Conservation (phyloP, 2,329 filamentous ascomycete species). For the Pseudodiploospora longispora region DNA sequence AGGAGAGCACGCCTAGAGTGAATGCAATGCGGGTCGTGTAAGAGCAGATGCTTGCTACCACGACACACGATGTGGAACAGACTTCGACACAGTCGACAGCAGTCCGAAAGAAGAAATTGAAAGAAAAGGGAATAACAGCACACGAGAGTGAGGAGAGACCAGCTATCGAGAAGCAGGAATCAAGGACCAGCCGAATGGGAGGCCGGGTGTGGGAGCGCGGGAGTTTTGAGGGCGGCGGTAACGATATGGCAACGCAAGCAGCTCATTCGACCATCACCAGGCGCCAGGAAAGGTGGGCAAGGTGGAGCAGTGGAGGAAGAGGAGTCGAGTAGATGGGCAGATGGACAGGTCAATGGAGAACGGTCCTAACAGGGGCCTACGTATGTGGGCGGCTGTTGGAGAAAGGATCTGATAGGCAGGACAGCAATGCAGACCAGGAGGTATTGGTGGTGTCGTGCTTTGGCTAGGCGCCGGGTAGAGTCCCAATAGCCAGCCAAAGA, state of each 20-base stretch:
- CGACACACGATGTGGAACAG: not conserved
- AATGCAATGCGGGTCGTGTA: slow-evolving; percentile 4
- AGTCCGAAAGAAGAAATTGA: not conserved
- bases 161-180: slow-evolving; percentile 44
- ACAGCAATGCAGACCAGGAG: not conserved
- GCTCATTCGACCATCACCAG: slow-evolving; percentile 27
- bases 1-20: not conserved
- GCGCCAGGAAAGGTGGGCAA: slow-evolving; percentile 21
- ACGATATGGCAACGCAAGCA: slow-evolving; percentile 16
- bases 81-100: slow-evolving; percentile 10
- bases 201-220: slow-evolving; percentile 32
- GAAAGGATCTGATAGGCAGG: slow-evolving; percentile 11
- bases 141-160: slow-evolving; percentile 39
- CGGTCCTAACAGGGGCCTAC: not conserved
- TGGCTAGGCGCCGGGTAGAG: slow-evolving; percentile 11
- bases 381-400: not conserved
- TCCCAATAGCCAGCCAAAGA: slow-evolving; percentile 3
- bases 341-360: not conserved
- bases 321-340: too few relatives aligned
- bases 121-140: slow-evolving; percentile 1
- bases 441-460: slow-evolving; percentile 7
- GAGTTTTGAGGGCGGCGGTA: slow-evolving; percentile 41
- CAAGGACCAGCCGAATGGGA: slow-evolving; percentile 18
- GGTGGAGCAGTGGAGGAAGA: not conserved
- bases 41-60: not conserved